Conservation (phyloP, 164 flowering plant genomes). For the Macadamia integrifolia region DNA sequence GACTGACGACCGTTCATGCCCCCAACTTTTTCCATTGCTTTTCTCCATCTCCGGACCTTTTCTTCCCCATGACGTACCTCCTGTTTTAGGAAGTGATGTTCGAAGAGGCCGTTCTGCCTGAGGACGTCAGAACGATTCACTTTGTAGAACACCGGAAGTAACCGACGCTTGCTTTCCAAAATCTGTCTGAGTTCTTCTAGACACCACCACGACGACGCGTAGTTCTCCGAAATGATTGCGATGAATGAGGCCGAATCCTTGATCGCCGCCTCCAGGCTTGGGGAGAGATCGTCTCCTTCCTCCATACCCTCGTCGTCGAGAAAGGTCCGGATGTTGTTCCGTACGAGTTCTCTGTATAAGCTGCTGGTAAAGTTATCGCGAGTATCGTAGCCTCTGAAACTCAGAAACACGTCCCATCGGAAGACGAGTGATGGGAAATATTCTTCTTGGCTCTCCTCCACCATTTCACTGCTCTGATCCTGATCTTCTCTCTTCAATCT, state of each 20-base stretch:
- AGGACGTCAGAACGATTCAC: constrained; percentile 36
- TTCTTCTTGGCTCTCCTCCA: no score
- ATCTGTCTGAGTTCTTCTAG: constrained; percentile 32
- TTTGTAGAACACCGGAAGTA: constrained; percentile 37
- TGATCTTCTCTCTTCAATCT: no score
- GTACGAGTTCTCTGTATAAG: constrained; percentile 11
- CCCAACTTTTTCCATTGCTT: constrained; percentile 31
- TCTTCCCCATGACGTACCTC: constrained; percentile 5
- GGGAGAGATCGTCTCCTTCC: constrained; percentile 21
- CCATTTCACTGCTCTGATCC: no score
- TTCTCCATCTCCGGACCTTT: constrained; percentile 23
- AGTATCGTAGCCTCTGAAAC: constrained; percentile 25
- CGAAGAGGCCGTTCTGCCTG: constrained; percentile 8
- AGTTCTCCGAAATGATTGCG: constrained; percentile 26
- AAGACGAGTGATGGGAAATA: no score
- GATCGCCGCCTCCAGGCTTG: constrained; percentile 26
- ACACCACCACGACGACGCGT: constrained; percentile 36
- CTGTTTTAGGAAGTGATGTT: constrained; percentile 9
- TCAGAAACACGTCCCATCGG: constrained; percentile 23
- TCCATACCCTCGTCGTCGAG: constrained; percentile 10
- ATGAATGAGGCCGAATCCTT: constrained; percentile 31
- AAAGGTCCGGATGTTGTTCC: constrained; percentile 10
- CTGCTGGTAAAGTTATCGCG: constrained; percentile 1
- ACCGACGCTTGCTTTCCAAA: constrained; percentile 14
- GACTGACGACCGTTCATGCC: constrained; percentile 22